Base-by-base conservation (phyloP, 352 stramenopile genomes). In the Phytophthora idaei region DNA sequence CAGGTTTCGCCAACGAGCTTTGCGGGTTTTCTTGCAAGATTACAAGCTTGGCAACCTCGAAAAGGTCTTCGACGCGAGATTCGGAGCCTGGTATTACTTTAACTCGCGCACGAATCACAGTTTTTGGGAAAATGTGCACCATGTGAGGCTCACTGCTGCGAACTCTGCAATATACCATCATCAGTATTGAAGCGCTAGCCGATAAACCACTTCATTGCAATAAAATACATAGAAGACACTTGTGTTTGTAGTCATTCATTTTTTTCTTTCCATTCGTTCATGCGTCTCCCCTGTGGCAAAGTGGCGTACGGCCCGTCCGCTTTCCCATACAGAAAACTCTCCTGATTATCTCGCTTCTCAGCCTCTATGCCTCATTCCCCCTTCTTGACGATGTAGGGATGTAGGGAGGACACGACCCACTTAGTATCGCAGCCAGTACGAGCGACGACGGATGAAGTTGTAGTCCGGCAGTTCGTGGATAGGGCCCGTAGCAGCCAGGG, bases 401-500 rank as follows among this genome's bases (percentile, higher is more conserved):
- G 31, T 37, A 61, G 49, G 31, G 46, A 49, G 37, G 44, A 64
- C 51, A 63, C 56, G 46, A 59, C 15, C 37, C 37, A 60, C 68
- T 85, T 92, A 97, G 89, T 94, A 94, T 80, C 88, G 87, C 74
- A 98, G 80, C 97, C 97, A 99, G 95, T 99, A 99, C 57, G 97
- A 99, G 76, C 98, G 92, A 80, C 97, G 90, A 82, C 98, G 94
- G 83, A 99, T 99, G 85, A 98, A 99, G 81, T 98, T 99, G 94
- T 99, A 99, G 81, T 99, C 97, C 42, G 98, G 97, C 76, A 99
- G 85, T 77, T 99, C 97, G 82, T 99, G 90, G 72, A 99, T 98
- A 62, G 97, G 97, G 50, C 98, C 98, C 21, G 99, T 92, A 51
- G 97, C 98, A 37, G 98, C 96, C 46, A 99, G 84, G 34, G 98